A percentile compares a stretch with the other conserved stretches of the same genome.
phyloP scores from a whole-genome alignment of 768 basidiomycete genomes.

The Crepidotus variabilis region DNA sequence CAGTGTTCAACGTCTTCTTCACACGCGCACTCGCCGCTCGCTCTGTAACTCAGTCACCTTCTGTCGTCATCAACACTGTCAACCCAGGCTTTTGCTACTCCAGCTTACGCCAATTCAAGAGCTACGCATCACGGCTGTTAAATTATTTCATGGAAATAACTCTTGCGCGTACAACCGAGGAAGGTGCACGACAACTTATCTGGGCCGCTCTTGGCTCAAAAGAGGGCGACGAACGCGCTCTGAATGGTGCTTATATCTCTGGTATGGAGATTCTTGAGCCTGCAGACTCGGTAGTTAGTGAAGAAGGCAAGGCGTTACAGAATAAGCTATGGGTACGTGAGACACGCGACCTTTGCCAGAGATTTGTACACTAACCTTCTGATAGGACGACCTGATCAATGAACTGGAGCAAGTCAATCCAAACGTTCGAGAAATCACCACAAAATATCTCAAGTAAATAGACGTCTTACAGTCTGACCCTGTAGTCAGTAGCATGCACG shows the following conservation, averaged over 20 bases:
- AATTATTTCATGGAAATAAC: conserved; percentile 22
- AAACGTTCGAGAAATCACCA: neutral
- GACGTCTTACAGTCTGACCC: too few relatives aligned
- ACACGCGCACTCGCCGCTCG: conserved; percentile 29
- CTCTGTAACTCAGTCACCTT: conserved; percentile 11
- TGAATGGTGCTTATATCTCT: conserved; percentile 29
- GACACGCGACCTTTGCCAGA: neutral
- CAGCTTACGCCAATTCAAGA: conserved; percentile 26
- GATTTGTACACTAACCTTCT: neutral
- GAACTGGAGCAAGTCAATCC: conserved; percentile 1
- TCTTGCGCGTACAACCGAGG: conserved; percentile 33
- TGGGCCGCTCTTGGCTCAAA: conserved; percentile 28
- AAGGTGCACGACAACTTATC: conserved; percentile 30
- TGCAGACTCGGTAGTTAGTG: conserved; percentile 29
- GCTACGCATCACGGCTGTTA: conserved; percentile 10
- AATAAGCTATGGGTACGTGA: conserved; percentile 29
- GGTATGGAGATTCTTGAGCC: conserved; percentile 22
- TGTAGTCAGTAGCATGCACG: too few relatives aligned
- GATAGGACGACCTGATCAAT: conserved; percentile 8
- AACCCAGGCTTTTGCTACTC: conserved; percentile 42
- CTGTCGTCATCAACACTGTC: conserved; percentile 30
- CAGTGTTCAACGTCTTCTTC: conserved; percentile 40
- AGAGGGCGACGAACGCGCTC: conserved; percentile 14
- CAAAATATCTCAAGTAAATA: neutral
- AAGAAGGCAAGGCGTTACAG: conserved; percentile 25